Base-by-base conservation (phyloP, 805 yeast species). In the Teunomyces cretensis region DNA sequence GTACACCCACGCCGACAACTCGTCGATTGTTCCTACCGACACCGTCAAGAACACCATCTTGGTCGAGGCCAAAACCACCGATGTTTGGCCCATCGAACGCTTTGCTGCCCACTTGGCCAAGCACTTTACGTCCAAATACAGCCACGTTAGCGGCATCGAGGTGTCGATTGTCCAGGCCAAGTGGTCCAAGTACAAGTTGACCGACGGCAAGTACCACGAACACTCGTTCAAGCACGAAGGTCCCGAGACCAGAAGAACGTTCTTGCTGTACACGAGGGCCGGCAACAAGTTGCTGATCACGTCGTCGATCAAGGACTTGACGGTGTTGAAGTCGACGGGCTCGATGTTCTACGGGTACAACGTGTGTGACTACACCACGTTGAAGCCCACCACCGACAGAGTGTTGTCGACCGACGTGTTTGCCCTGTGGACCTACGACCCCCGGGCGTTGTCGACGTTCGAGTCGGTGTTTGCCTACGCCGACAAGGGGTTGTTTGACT, bases 21-120 rank as follows among this genome's bases (percentile, higher is more conserved):
- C 86, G 2, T 79, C 86, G n/a, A 83, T 91, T 58, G 95, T 91
- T 41, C 97, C 97, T 47, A 91, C 97, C 7, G 96, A 90, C 67
- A 88, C 96, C 1, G 90, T 89, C 45, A 90, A 90, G 68, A 90
- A 90, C 75, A 90, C 96, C 42, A 81, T 88, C 52, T 75, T 86
- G 61, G 76, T 91, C 28, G 84, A 87, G 53, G 97, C 96, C 52
- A 87, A 86, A 68, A 83, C 78, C 60, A 76, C 80, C 41, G 88
- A 89, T 51, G 92, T 86, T 41, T 87, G 91, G 86, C 96, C 97
- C 48, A 84, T 87, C 53, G 97, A 91, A 75, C 76, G 85, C 46
- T 91, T 88, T 66, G 97, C 94, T 27, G 89, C 91, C 30, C 88
- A 81, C 52, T 71, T 91, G 51, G 95, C 88, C 37, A 72, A 82